Base-by-base conservation (phyloP, 1,139 yeast species). In the Saccharomyces hybrid region DNA sequence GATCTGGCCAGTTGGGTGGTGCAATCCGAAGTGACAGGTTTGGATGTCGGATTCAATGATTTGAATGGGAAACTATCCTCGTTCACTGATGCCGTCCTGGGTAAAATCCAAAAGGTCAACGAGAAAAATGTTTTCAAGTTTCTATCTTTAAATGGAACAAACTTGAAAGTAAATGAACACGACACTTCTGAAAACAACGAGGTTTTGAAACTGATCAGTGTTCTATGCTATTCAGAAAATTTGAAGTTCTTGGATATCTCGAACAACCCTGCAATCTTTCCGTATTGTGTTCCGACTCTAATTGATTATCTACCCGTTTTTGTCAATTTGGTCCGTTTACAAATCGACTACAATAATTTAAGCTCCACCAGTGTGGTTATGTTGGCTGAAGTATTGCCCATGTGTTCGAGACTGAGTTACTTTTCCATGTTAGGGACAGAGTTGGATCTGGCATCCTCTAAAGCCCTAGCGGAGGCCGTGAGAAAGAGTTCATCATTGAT, bases 11-110 rank as follows among this genome's bases (percentile, higher is more conserved):
- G 76, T 20, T 83, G 86, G 85, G 65, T 65, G 63, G 69, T 59
- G 3, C 58, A 61, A 31, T 64, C 69, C 1, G 62, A 61, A 32
- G 67, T 73, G 6, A 57, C 71, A n/a, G 93, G 93, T 0, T 59
- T 85, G 23, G 95, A 86, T 71, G 60, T 86, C 23, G 95, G 89
- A 0, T 86, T 81, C 65, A 86, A 86, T 64, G 88, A 85, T 64
- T 71, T 86, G 25, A 69, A 72, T 26, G 85, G 83, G 2, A 82
- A 80, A 60, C 66, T 85, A 48, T 66, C 65, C 29, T 81, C 83
- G 1, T 81, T 85, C 55, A 76, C 76, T 46, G 73, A 77, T 67
- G 74, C 70, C 2, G 56, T 70, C 11, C 57, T 64, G 50, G 57
- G 60, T 28, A 68, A 65, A 50, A 59, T 64, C 41, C 62, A 63